Percentiles rank a stretch among this genome's conserved stretches.
These are phyloP conservation scores for Citrus trifoliata DNA, from an alignment of 345 rosid genomes.

Conservation along the genomic window DNA sequence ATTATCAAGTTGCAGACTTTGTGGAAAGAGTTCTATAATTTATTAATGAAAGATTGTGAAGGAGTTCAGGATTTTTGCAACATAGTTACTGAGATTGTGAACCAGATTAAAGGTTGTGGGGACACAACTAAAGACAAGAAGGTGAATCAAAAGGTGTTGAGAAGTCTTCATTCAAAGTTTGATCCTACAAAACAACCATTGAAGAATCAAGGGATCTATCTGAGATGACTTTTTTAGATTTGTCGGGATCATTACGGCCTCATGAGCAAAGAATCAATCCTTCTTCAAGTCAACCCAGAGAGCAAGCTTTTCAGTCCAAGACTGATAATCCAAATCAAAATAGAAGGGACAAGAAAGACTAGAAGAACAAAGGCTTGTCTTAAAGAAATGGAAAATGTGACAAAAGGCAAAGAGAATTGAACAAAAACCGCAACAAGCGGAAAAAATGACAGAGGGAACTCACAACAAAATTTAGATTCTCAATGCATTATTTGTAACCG, in stretches of 20 bases:
- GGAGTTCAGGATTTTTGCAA: not conserved
- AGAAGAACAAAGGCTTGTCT: not conserved
- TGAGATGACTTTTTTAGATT: not conserved
- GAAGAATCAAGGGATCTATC: not conserved
- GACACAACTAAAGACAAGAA: not conserved
- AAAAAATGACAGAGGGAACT: not conserved
- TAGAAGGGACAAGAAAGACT: not conserved
- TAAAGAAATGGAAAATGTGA: not conserved
- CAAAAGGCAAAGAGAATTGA: not conserved
- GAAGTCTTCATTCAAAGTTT: not conserved
- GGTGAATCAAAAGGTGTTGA: not conserved
- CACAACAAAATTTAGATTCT: not conserved
- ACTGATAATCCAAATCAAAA: not conserved
- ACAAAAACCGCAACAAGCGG: not conserved
- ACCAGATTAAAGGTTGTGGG: not conserved
- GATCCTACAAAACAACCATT: not conserved
- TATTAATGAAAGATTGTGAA: not conserved
- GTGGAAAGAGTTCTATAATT: not conserved
- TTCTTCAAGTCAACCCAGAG: not conserved
- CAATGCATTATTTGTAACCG: not conserved
- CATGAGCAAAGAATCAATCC: not conserved
- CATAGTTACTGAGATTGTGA: not conserved
- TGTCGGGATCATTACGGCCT: not conserved
- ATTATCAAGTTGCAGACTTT: not conserved
- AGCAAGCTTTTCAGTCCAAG: not conserved